Conservation (phyloP, 2,329 filamentous ascomycete genomes). For the Trichophyton schoenleinii region DNA sequence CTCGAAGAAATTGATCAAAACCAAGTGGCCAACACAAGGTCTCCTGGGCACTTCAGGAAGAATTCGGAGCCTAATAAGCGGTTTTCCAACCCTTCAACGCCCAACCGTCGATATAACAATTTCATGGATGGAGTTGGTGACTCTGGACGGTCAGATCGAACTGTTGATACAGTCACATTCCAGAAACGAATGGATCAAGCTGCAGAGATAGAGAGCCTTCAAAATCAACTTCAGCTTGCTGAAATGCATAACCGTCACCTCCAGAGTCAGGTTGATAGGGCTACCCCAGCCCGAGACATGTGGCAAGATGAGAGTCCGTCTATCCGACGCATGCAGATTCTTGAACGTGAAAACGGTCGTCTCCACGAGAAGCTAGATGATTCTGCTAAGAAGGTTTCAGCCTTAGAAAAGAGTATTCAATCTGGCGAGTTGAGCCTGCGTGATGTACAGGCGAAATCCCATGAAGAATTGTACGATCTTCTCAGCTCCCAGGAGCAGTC, state of each 20-base stretch:
- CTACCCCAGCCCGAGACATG: conserved; percentile 47
- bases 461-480: conserved; percentile 85
- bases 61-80: conserved; percentile 48
- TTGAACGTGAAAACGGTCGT: conserved; percentile 82
- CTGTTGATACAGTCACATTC: conserved; percentile 68
- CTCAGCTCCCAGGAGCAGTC: conserved; percentile 90
- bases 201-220: conserved; percentile 77
- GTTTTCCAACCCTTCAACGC: conserved; percentile 65
- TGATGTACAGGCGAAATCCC: conserved; percentile 83
- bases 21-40: conserved; percentile 58
- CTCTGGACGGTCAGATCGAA: conserved; percentile 72
- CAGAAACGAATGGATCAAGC: conserved; percentile 86
- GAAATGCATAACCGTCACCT: conserved; percentile 94
- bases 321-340: conserved; percentile 68
- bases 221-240: conserved; percentile 84
- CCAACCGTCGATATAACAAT: conserved; percentile 53
- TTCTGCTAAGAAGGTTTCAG: conserved; percentile 81
- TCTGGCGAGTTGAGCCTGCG: conserved; percentile 78
- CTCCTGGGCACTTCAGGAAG: conserved; percentile 57
- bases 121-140: conserved; percentile 53
- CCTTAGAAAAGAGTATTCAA: conserved; percentile 72
- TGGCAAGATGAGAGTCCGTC: conserved; percentile 67
- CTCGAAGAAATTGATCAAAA: conserved; percentile 82
- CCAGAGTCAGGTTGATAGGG: conserved; percentile 69
- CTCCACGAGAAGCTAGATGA: conserved; percentile 92